Percentiles rank a stretch among this genome's conserved stretches.
Evolutionary conservation across 2,329 filamentous ascomycete genomes (phyloP).

Genomic region (Didymosphaeria variabile): DNA sequence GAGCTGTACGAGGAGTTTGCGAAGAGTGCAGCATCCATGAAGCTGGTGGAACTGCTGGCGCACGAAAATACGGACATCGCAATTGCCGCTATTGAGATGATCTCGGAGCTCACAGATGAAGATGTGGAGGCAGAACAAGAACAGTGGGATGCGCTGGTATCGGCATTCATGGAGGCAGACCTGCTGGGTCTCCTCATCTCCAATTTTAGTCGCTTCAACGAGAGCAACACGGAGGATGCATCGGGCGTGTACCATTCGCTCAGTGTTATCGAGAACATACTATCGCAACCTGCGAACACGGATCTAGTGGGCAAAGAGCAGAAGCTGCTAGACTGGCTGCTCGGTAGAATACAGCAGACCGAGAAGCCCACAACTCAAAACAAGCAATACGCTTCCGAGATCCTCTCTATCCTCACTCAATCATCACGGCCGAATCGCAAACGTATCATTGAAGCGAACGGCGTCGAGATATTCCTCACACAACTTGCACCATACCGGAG

Average conservation of each 20-base stretch:
- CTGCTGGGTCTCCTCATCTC: slow-evolving; percentile 77
- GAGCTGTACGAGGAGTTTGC: slow-evolving; percentile 84
- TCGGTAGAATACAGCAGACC: slow-evolving; percentile 73
- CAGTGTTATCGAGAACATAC: slow-evolving; percentile 82
- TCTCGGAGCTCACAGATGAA: slow-evolving; percentile 91
- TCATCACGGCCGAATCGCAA: slow-evolving; percentile 72
- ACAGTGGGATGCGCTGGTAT: slow-evolving; percentile 81
- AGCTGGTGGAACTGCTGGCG: slow-evolving; percentile 81
- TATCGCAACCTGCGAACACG: slow-evolving; percentile 73
- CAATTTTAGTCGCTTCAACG: slow-evolving; percentile 82
- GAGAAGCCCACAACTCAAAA: slow-evolving; percentile 82
- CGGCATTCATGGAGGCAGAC: slow-evolving; percentile 70
- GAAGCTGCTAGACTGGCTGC: slow-evolving; percentile 77
- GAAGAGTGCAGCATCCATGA: slow-evolving; percentile 74
- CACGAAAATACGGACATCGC: slow-evolving; percentile 98
- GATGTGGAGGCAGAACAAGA: slow-evolving; percentile 83
- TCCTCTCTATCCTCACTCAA: slow-evolving; percentile 88
- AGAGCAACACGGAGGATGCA: slow-evolving; percentile 75
- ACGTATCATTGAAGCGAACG: slow-evolving; percentile 71
- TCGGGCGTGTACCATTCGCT: slow-evolving; percentile 88
- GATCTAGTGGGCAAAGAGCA: slow-evolving; percentile 77
- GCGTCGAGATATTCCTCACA: slow-evolving; percentile 82
- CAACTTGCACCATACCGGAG: slow-evolving; percentile 85
- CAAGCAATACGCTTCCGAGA: slow-evolving; percentile 92
- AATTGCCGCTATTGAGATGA: slow-evolving; percentile 87